Conservation (phyloP, 306 rosid species). For the Ziziphus jujuba region DNA sequence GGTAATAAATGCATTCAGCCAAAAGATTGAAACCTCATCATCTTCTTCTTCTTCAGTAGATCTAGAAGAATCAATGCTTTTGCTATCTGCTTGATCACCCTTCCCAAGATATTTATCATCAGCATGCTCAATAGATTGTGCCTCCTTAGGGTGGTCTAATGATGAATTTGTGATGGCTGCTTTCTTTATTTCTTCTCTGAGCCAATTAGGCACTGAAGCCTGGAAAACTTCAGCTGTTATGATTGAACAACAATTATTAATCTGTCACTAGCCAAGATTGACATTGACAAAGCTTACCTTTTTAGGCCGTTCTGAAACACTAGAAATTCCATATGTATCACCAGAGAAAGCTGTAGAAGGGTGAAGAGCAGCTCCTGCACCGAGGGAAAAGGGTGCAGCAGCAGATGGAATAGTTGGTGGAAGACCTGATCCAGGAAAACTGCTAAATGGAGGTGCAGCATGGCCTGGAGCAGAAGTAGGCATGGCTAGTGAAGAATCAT, state of each 20-base stretch:
- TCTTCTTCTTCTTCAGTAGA: constrained; percentile 93
- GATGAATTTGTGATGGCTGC: constrained; percentile 71
- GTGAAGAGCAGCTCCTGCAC: constrained; percentile 58
- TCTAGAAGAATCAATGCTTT: constrained; percentile 78
- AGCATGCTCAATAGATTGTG: constrained; percentile 42
- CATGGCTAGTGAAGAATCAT: constrained; percentile 59
- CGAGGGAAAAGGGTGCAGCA: constrained; percentile 56
- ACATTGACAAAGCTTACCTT: constrained; percentile 52
- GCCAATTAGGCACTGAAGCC: constrained; percentile 98
- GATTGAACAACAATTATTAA: constrained; percentile 13
- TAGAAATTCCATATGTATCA: constrained; percentile 77
- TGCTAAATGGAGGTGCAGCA: constrained; percentile 67
- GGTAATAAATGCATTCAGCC: constrained; percentile 2
- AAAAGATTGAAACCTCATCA: constrained; percentile 68
- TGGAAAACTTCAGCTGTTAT: constrained; percentile 34
- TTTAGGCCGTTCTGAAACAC: constrained; percentile 86
- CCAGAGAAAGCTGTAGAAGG: constrained; percentile 62
- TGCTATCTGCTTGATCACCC: constrained; percentile 72
- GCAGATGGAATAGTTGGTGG: constrained; percentile 59
- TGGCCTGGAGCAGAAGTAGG: constrained; percentile 62
- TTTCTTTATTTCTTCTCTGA: constrained; percentile 93
- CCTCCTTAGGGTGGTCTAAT: constrained; percentile 65
- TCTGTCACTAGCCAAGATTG: constrained; percentile 23
- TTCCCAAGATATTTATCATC: constrained; percentile 50
- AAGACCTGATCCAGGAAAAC: constrained; percentile 74